A percentile compares a stretch with the other conserved stretches of the same genome.
phyloP scores from a whole-genome alignment of 208 protist genomes.

The Angomonas deanei region DNA sequence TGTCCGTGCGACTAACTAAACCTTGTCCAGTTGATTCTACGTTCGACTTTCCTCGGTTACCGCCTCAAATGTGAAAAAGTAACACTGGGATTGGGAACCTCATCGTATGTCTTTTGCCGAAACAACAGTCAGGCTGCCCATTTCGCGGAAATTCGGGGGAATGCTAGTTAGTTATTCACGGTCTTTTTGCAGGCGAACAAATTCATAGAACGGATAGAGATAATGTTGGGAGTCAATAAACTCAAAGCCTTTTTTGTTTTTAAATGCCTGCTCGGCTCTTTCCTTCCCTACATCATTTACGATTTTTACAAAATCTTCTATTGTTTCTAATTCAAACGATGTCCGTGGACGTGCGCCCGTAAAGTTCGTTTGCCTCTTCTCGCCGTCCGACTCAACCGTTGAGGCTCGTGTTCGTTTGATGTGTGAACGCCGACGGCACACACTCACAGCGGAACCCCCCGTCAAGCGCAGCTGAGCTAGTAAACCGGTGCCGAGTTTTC shows the following conservation, averaged over 20 bases:
- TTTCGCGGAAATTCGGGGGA: neutral
- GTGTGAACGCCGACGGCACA: conserved; percentile 47
- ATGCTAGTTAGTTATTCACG: conserved; percentile 1
- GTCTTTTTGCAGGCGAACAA: conserved; percentile 20
- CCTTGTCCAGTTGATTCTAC: too few species aligned
- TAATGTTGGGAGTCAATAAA: conserved; percentile 68
- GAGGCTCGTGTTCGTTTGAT: conserved; percentile 15
- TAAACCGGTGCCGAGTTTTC: conserved; percentile 35
- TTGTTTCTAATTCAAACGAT: conserved; percentile 45
- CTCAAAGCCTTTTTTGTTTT: conserved; percentile 67
- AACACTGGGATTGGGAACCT: too few species aligned
- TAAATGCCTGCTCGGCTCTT: conserved; percentile 59
- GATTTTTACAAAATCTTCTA: conserved; percentile 63
- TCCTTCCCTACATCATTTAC: conserved; percentile 54
- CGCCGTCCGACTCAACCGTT: conserved; percentile 17
- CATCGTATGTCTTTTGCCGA: too few species aligned
- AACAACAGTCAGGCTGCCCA: too few species aligned
- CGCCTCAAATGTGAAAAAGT: too few species aligned
- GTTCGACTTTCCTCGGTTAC: too few species aligned
- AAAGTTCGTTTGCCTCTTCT: conserved; percentile 28
- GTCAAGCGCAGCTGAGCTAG: conserved; percentile 42
- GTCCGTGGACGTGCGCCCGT: conserved; percentile 29
- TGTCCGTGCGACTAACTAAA: too few species aligned
- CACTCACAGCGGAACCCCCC: conserved; percentile 27
- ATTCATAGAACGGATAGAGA: conserved; percentile 69